Evolutionary conservation across 2,329 filamentous ascomycete species (phyloP).

Genomic region (Ophiosphaerella herpotricha): DNA sequence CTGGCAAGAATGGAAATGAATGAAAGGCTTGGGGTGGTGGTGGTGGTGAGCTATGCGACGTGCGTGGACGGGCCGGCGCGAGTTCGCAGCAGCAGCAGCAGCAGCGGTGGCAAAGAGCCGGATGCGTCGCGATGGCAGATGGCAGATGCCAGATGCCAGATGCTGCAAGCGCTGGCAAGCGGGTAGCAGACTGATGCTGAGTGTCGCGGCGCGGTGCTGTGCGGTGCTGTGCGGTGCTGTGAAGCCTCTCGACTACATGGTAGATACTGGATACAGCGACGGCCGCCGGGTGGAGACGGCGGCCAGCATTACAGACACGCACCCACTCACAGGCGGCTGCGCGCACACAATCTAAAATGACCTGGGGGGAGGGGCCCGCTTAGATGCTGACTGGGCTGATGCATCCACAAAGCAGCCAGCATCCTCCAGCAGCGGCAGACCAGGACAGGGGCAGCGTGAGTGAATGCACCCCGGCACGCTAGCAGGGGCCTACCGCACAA

Average conservation of each 20-base stretch:
- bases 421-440: too few species aligned
- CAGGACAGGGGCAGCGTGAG: neutral
- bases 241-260: too few species aligned
- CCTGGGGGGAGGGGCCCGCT: constrained; percentile 31
- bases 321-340: constrained; percentile 37
- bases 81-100: constrained; percentile 34
- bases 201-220: too few species aligned
- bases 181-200: too few species aligned
- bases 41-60: constrained; percentile 14
- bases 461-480: constrained; percentile 17
- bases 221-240: too few species aligned
- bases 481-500: constrained; percentile 18
- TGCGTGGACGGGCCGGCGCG: constrained; percentile 45
- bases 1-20: constrained; percentile 12
- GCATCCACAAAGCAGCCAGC: constrained; percentile 14
- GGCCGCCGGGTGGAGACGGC: constrained; percentile 22
- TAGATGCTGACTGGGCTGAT: too few species aligned
- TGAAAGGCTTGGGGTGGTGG: too few species aligned
- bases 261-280: too few species aligned
- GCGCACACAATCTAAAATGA: constrained; percentile 45
- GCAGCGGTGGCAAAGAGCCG: too few species aligned
- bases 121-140: too few species aligned
- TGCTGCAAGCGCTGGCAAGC: constrained; percentile 15
- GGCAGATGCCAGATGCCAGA: too few species aligned
- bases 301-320: constrained; percentile 3